phyloP scores from a whole-genome alignment of 1,139 yeast species.

The Sugiyamaella sp. region DNA sequence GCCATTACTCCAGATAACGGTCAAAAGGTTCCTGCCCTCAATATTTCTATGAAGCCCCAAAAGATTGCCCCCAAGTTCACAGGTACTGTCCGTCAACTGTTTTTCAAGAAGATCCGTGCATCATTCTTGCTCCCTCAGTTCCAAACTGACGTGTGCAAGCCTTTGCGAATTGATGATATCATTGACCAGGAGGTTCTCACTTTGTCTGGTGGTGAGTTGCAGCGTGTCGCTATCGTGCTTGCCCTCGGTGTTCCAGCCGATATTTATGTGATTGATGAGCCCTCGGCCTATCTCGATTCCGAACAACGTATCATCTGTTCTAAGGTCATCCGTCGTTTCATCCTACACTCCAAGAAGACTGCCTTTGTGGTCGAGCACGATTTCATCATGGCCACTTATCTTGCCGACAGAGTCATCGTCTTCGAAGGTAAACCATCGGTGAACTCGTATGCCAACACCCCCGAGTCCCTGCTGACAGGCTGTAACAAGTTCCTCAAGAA shows the following conservation, averaged over 20 bases:
- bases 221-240: conserved; percentile 96
- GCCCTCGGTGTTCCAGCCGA: conserved; percentile 95
- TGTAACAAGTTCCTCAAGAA: conserved; percentile 96
- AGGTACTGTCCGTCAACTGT: conserved; percentile 96
- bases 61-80: conserved; percentile 98
- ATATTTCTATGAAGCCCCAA: conserved; percentile 97
- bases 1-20: conserved; percentile 85
- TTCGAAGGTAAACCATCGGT: conserved; percentile 94
- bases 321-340: conserved; percentile 95
- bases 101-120: conserved; percentile 93
- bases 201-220: conserved; percentile 98
- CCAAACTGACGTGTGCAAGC: conserved; percentile 97
- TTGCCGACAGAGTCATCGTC: conserved; percentile 98
- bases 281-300: conserved; percentile 97
- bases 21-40: conserved; percentile 76
- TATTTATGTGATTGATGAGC: conserved; percentile 95
- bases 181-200: conserved; percentile 98
- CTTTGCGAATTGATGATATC: conserved; percentile 88
- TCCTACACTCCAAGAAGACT: conserved; percentile 94
- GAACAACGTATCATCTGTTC: conserved; percentile 99
- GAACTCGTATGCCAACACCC: conserved; percentile 78
- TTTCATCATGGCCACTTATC: conserved; percentile 98
- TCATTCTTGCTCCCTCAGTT: conserved; percentile 95
- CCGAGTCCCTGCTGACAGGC: conserved; percentile 93
- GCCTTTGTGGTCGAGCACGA: conserved; percentile 99